Conservation (phyloP, 1,139 yeast species). For the Arxiozyma slooffiae region DNA sequence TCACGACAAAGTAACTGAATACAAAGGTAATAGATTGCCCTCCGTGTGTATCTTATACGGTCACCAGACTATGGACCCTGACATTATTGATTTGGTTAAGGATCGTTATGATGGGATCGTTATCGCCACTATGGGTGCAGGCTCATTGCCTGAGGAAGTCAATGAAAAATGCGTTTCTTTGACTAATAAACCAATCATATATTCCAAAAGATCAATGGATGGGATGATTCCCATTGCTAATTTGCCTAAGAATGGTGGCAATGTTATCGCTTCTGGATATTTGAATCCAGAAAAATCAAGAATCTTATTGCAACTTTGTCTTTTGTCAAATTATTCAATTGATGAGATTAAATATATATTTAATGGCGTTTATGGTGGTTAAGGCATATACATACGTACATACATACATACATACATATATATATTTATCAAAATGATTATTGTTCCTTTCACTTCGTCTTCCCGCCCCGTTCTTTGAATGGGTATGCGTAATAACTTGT, state of each 20-base stretch:
- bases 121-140: constrained; percentile 65
- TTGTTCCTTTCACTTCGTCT: not conserved
- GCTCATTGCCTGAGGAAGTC: constrained; percentile 47
- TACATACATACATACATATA: not conserved
- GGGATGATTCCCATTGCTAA: constrained; percentile 48
- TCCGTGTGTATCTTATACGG: constrained; percentile 45
- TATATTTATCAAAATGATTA: not conserved
- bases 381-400: not conserved
- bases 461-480: not conserved
- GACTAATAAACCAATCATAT: constrained; percentile 43
- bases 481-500: not conserved
- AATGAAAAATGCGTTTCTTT: constrained; percentile 33
- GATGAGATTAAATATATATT: constrained; percentile 41
- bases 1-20: constrained; percentile 10
- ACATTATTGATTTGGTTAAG: constrained; percentile 36
- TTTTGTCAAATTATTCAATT: constrained; percentile 36
- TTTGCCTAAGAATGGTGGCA: constrained; percentile 32
- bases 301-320: constrained; percentile 49
- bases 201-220: constrained; percentile 59
- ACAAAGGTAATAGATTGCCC: constrained; percentile 19
- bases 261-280: constrained; percentile 51
- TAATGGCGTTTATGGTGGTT: constrained; percentile 39
- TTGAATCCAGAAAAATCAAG: constrained; percentile 61
- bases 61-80: constrained; percentile 45
- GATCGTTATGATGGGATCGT: constrained; percentile 46